These are phyloP conservation scores for Rhodotorula babjevae DNA, from an alignment of 768 basidiomycete species.

Conservation along the genomic window DNA sequence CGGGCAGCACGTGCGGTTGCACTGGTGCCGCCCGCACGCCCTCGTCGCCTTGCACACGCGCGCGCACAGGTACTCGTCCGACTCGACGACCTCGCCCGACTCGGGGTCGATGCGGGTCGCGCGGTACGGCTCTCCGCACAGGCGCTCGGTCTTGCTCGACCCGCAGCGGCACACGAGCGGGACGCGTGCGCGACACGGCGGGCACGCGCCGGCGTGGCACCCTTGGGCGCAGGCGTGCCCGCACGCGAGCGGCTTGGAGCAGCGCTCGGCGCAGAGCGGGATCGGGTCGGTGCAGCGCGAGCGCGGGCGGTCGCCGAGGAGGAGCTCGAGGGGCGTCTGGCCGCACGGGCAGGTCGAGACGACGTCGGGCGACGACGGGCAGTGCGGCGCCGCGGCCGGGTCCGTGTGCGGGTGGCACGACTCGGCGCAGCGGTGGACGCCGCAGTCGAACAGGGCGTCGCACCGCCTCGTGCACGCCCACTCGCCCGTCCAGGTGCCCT, in stretches of 20 bases:
- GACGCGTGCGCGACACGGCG: neutral
- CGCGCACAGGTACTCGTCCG: slow-evolving; percentile 68
- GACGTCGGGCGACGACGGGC: slow-evolving; percentile 66
- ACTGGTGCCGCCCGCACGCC: slow-evolving; percentile 81
- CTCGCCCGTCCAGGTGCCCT: slow-evolving; percentile 60
- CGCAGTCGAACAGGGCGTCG: slow-evolving; percentile 68
- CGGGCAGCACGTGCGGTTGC: slow-evolving; percentile 80
- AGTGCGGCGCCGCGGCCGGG: slow-evolving; percentile 53
- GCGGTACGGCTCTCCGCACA: slow-evolving; percentile 53
- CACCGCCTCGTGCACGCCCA: slow-evolving; percentile 63
- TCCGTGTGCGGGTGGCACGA: slow-evolving; percentile 54
- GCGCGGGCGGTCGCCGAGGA: slow-evolving; percentile 40
- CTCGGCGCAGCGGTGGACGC: slow-evolving; percentile 65
- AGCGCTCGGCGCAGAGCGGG: slow-evolving; percentile 63
- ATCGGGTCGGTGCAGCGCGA: slow-evolving; percentile 66
- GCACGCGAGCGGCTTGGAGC: slow-evolving; percentile 1
- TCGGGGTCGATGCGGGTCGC: slow-evolving; percentile 38
- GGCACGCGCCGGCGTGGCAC: neutral
- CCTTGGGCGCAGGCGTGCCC: neutral
- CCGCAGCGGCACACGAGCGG: slow-evolving; percentile 80
- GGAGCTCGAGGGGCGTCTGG: slow-evolving; percentile 54
- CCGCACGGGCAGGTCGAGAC: slow-evolving; percentile 81
- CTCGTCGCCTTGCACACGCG: slow-evolving; percentile 70
- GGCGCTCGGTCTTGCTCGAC: slow-evolving; percentile 56
- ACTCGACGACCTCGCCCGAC: slow-evolving; percentile 38